Base-by-base conservation (phyloP, 1,284 basidiomycete genomes). In the Marasmius oreades region DNA sequence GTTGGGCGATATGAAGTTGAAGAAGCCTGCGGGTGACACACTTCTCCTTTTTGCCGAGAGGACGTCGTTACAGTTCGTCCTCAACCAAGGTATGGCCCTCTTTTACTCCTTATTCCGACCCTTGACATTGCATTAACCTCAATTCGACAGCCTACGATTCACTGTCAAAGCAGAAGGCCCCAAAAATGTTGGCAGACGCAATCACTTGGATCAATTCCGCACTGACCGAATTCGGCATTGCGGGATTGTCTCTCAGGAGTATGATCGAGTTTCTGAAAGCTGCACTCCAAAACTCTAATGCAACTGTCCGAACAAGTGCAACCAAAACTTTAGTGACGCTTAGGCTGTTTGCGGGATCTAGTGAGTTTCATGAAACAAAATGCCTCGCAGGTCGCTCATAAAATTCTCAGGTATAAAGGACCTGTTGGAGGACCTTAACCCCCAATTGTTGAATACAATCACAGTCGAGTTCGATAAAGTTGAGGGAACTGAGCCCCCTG, bases 21-120 rank as follows among this genome's bases (percentile, higher is more conserved):
- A 98, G 78, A 98, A 95, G 67, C 90, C 95, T 1, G 93, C 96
- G n/a, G 92, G 93, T 33, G 97, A 99, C 52, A 82, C 92, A 0
- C 75, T 99, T 16, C 67, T 84, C 1, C 66, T 82, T 0, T 97
- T 94, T 66, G 88, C 93, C 0, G 97, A 99, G 73, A 95, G 90
- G 73, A 94, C 93, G 0, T 97, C 94, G 1, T 74, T 98, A 54
- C 95, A 96, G 52, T 98, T 99, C 68, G 92, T 99, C 12, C 80
- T 99, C 1, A 85, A 85, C 55, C 96, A 98, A 78, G 90, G 94
- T 93, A 64, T 56, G 80, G 14, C 28, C 28, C 10, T 10, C 28
- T 31, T 5, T 31, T 10, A 70, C 28, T 56, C 10, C 50, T 22
- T 34, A 34, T 44, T 48, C 7, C 10, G 42, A 37, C 18, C 20